Evolutionary conservation across 805 yeast species (phyloP), one percentile per base, ranked within the genome.

Genomic region (Starmerella apis): DNA sequence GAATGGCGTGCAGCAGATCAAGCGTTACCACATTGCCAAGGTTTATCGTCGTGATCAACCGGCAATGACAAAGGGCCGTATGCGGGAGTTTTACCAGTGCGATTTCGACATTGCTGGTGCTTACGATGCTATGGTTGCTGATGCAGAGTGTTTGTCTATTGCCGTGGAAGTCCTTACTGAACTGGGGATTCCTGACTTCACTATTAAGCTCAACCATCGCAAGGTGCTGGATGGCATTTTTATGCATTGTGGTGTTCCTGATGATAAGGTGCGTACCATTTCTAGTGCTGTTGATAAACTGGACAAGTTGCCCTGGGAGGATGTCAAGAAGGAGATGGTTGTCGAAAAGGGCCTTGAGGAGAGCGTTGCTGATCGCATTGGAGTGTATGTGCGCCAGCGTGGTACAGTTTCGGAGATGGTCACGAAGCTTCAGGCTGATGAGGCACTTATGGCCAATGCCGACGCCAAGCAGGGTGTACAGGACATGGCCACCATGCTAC

Each of bases 21-120:
- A 92, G 71, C 77, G 99, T 65, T 92, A 80, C 66, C 99, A 92
- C 70, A 86, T 92, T 57, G 98, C 99, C 59, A 92, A 92, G 68
- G 99, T 92, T 48, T 92, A 92, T 71, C 81, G 99, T 72, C 83
- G 99, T 70, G 99, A 92, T 66, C 99, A 92, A 70, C 99, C 99
- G 4, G 99, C 99, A 8, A 92, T 92, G 98, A 90, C 97, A 46
- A 92, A 92, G 70, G 99, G 99, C 54, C 79, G 99, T 70, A 92
- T 92, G 98, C 84, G 99, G 77, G 99, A 92, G 69, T 92, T 92
- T 63, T 92, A 92, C 68, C 99, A 92, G 71, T 92, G 99, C 73
- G 99, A 92, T 71, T 85, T 92, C 61, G 99, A 92, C 68, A 74
- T 92, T 63, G 99, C 99, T 20, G 99, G 99, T 47, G 68, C 67